phyloP scores from a whole-genome alignment of 805 yeast species.

The Candida pseudofarinosa region DNA sequence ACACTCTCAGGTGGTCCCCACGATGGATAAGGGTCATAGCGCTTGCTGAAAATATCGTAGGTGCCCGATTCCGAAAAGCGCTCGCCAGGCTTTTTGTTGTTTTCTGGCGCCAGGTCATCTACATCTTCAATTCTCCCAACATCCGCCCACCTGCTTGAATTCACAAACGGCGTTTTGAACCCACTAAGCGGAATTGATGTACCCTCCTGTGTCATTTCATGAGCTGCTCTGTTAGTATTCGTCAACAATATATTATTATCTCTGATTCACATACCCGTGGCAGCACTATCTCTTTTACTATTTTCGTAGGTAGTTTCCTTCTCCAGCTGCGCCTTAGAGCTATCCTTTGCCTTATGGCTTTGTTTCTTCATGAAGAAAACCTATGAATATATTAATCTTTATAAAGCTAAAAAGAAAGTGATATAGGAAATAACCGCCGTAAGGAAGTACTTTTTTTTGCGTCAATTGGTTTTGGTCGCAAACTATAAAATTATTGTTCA shows the following conservation, averaged over 20 bases:
- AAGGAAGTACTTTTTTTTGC: background rate
- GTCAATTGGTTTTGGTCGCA: conserved; percentile 1
- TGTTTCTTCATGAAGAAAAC: background rate
- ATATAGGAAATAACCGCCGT: background rate
- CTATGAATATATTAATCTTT: background rate
- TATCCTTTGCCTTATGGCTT: background rate
- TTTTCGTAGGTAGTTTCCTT: background rate
- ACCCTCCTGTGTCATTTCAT: conserved; percentile 2
- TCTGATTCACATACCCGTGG: background rate
- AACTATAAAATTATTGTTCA: background rate
- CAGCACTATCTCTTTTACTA: background rate
- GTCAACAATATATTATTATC: background rate
- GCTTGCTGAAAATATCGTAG: conserved; percentile 35
- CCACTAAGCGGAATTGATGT: conserved; percentile 27
- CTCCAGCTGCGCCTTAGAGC: background rate
- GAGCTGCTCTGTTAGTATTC: conserved; percentile 6
- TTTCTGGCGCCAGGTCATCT: conserved; percentile 23
- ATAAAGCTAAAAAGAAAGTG: background rate
- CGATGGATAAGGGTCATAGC: conserved; percentile 51
- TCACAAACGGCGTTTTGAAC: conserved; percentile 42
- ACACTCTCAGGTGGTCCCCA: conserved; percentile 42
- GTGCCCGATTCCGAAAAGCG: conserved; percentile 29
- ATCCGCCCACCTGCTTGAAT: conserved; percentile 43
- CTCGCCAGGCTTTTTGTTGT: conserved; percentile 25
- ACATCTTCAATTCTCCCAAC: conserved; percentile 26